Evolutionary conservation across 257 asterid genomes (phyloP).

Genomic region (Craterostigma plantagineum): DNA sequence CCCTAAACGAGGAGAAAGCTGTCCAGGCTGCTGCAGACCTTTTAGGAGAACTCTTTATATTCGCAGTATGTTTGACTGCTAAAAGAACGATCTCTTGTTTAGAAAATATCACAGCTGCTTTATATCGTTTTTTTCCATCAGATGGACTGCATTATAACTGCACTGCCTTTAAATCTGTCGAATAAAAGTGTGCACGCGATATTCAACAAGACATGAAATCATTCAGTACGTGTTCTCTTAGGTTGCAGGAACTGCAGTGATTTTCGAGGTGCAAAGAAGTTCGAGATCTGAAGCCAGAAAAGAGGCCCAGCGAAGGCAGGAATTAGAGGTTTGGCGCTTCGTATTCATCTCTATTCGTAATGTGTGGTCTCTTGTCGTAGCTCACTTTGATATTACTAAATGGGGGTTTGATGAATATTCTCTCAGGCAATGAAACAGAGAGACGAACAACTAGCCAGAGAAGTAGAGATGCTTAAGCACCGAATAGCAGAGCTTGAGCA

Average conservation of each 20-base stretch:
- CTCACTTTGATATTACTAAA: not conserved
- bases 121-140: too few species aligned
- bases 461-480: slow-evolving; percentile 37
- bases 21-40: slow-evolving; percentile 90
- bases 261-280: slow-evolving; percentile 71
- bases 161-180: too few species aligned
- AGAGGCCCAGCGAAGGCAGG: slow-evolving; percentile 51
- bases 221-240: slow-evolving; percentile 5
- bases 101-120: too few species aligned
- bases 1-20: slow-evolving; percentile 78
- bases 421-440: slow-evolving; percentile 33
- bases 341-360: not conserved
- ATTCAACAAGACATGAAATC: too few species aligned
- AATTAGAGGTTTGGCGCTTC: slow-evolving; percentile 31
- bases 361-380: too few species aligned
- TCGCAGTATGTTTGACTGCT: slow-evolving; percentile 24
- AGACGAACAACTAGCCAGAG: slow-evolving; percentile 42
- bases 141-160: too few species aligned
- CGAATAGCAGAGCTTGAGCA: slow-evolving; percentile 32
- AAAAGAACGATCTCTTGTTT: too few species aligned
- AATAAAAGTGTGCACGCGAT: too few species aligned
- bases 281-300: slow-evolving; percentile 79
- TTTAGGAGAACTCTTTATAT: slow-evolving; percentile 63
- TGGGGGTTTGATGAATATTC: slow-evolving; percentile 1
- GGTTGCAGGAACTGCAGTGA: slow-evolving; percentile 66